Conservation (phyloP, 371 early-diverging fungal species). For the Mortierella sp. region DNA sequence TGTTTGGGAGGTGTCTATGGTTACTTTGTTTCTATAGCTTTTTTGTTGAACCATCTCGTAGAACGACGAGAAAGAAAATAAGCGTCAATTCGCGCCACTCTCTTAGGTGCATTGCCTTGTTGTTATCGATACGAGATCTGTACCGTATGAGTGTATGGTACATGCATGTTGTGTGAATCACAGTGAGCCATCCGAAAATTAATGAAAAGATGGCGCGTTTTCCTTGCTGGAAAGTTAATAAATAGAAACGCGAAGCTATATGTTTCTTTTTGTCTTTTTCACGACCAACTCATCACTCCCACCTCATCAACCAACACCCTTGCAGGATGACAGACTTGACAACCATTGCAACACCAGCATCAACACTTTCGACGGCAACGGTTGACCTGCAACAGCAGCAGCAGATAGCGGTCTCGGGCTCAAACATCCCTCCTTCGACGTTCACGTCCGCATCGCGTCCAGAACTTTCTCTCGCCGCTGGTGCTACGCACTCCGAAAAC, state of each 20-base stretch:
- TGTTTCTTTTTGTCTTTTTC: background rate
- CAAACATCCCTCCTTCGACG: slow-evolving; percentile 9
- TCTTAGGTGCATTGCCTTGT: background rate
- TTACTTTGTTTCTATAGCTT: background rate
- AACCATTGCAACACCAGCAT: background rate
- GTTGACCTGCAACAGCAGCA: background rate
- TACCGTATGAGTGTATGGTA: background rate
- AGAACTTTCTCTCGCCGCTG: slow-evolving; percentile 24
- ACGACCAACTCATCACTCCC: background rate
- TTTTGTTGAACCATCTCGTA: background rate
- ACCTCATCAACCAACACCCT: background rate
- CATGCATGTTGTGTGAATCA: background rate
- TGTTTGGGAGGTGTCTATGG: background rate
- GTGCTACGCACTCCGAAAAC: background rate
- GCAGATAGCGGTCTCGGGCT: background rate
- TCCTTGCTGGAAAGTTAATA: background rate
- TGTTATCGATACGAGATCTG: background rate
- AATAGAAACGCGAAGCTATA: background rate
- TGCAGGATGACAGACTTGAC: background rate
- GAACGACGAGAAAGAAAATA: background rate
- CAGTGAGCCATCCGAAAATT: background rate
- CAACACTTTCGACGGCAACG: background rate
- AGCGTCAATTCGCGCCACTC: background rate
- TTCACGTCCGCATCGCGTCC: slow-evolving; percentile 31
- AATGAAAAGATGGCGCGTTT: no score